These are phyloP conservation scores for Gnomoniopsis sp. DNA, from an alignment of 2,329 filamentous ascomycete genomes.

Conservation along the genomic window DNA sequence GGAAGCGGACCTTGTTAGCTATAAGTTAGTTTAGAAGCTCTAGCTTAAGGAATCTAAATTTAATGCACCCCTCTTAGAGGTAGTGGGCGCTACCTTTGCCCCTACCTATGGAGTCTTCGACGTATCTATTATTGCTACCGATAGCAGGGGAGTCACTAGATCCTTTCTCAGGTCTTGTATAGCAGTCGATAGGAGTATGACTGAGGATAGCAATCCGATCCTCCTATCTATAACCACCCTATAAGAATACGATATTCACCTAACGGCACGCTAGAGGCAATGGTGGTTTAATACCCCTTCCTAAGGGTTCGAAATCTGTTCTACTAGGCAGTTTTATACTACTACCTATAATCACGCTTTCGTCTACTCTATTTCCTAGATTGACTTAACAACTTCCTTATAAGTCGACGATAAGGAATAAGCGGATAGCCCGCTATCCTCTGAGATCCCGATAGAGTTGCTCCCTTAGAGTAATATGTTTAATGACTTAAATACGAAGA, in stretches of 20 bases:
- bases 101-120: neutral
- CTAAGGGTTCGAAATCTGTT: neutral
- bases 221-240: neutral
- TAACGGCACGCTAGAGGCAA: neutral
- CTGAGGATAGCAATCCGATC: neutral
- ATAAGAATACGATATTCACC: neutral
- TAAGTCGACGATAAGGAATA: neutral
- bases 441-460: neutral
- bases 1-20: neutral
- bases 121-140: neutral
- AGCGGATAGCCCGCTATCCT: neutral
- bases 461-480: neutral
- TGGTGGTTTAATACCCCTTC: neutral
- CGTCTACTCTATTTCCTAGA: neutral
- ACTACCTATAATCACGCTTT: neutral
- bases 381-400: neutral
- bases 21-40: neutral
- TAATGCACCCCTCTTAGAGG: neutral
- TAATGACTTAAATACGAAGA: neutral
- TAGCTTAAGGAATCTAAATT: neutral
- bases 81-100: neutral
- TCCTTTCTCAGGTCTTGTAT: neutral
- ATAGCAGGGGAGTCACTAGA: neutral
- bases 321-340: neutral
- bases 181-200: neutral